These are phyloP conservation scores for Aspergillus bombycis DNA, from an alignment of 2,329 filamentous ascomycete genomes.

Conservation along the genomic window DNA sequence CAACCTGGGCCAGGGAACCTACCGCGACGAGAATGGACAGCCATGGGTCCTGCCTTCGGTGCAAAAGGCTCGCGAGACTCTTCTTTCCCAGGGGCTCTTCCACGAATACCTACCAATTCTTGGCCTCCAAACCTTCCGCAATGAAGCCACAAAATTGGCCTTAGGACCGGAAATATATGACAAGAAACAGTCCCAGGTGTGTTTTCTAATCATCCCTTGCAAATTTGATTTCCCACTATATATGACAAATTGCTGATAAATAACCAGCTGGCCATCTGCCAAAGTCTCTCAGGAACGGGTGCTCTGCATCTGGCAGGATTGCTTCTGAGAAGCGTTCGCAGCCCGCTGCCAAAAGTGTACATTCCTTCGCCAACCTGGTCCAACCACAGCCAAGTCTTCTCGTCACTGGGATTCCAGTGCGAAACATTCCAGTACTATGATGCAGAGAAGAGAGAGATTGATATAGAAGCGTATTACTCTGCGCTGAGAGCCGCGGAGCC, in stretches of 20 bases:
- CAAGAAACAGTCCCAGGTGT: constrained; percentile 16
- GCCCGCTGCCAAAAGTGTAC: constrained; percentile 62
- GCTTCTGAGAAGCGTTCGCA: constrained; percentile 20
- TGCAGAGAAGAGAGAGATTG: constrained; percentile 17
- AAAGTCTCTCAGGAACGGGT: constrained; percentile 87
- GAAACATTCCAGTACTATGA: constrained; percentile 45
- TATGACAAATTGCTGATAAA: background rate
- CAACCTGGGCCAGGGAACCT: constrained; percentile 89
- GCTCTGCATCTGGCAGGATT: constrained; percentile 30
- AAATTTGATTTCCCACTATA: background rate
- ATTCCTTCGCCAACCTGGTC: constrained; percentile 94
- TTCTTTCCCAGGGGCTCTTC: constrained; percentile 70
- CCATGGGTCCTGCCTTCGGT: constrained; percentile 94
- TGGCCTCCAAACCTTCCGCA: constrained; percentile 77
- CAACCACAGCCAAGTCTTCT: constrained; percentile 96
- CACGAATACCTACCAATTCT: constrained; percentile 97
- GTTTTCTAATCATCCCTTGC: background rate
- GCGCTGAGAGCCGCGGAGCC: constrained; percentile 60
- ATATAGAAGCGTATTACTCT: constrained; percentile 25
- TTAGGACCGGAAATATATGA: constrained; percentile 58
- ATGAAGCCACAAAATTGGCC: constrained; percentile 82
- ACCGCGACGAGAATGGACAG: constrained; percentile 87
- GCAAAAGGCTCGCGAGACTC: constrained; percentile 49
- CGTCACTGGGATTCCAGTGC: constrained; percentile 75
- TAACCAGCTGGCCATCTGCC: constrained; percentile 50